Conservation (phyloP, 805 yeast species). For the Lachancea meyersii region DNA sequence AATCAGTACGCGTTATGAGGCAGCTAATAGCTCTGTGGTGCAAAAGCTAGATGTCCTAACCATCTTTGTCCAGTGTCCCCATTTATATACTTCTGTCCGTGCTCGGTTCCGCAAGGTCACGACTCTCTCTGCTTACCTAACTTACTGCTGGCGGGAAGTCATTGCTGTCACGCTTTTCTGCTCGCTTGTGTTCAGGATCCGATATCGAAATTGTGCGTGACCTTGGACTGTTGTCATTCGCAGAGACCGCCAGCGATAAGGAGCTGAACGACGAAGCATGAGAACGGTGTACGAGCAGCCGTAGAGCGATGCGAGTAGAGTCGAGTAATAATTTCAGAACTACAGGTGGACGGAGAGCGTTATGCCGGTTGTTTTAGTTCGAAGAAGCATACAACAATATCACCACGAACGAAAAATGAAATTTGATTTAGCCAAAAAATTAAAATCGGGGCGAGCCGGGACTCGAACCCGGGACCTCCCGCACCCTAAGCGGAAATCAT, state of each 20-base stretch:
- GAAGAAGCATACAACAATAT: too few relatives aligned
- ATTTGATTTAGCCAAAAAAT: too few relatives aligned
- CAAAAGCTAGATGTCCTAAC: too few relatives aligned
- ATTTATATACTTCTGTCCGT: conserved; percentile 7
- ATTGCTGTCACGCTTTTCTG: background rate
- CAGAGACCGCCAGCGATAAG: background rate
- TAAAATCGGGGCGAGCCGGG: conserved; percentile 16
- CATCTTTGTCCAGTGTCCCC: background rate
- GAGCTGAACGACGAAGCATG: background rate
- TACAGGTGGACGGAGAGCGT: too few relatives aligned
- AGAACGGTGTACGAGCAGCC: too few relatives aligned
- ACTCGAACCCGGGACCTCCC: conserved; percentile 25
- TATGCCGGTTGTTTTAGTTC: too few relatives aligned
- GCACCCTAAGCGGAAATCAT: conserved; percentile 22
- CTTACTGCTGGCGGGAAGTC: background rate
- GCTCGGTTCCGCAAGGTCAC: conserved; percentile 3
- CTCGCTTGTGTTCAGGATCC: conserved; percentile 6
- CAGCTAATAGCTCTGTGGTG: too few relatives aligned
- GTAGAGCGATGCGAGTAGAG: too few relatives aligned
- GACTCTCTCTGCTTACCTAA: background rate
- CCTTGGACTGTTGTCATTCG: conserved; percentile 4
- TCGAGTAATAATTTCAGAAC: too few relatives aligned
- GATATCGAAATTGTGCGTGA: conserved; percentile 8
- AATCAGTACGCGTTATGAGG: too few relatives aligned
- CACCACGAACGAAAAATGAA: too few relatives aligned